Evolutionary conservation across 1,284 basidiomycete species (phyloP).

Genomic region (Lignosus rhinocerotis): DNA sequence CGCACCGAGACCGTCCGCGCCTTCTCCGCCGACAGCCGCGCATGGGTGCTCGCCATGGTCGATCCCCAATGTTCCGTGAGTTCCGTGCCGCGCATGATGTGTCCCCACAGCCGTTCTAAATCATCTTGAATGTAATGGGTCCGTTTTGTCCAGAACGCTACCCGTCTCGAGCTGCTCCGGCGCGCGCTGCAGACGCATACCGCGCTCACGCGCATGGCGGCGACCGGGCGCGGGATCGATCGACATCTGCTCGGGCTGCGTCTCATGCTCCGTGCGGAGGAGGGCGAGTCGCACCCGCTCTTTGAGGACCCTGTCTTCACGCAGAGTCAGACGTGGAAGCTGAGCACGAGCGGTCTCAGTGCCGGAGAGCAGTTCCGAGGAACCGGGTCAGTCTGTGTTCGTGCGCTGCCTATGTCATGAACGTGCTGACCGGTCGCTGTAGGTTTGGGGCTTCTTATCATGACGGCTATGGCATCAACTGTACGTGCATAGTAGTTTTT

Average conservation of each 20-base stretch:
- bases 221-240: slow-evolving; percentile 87
- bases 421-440: background rate
- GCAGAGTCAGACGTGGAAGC: slow-evolving; percentile 83
- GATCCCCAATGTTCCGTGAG: slow-evolving; percentile 53
- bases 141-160: slow-evolving; percentile 9
- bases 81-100: background rate
- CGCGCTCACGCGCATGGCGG: slow-evolving; percentile 75
- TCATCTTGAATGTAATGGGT: background rate
- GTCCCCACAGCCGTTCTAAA: background rate
- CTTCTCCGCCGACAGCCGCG: slow-evolving; percentile 74
- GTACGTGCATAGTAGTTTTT: slow-evolving; percentile 46
- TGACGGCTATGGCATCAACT: slow-evolving; percentile 92
- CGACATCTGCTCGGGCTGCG: slow-evolving; percentile 89
- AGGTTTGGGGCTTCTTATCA: slow-evolving; percentile 79
- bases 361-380: slow-evolving; percentile 88
- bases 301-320: slow-evolving; percentile 83
- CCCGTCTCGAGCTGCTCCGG: slow-evolving; percentile 48
- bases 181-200: slow-evolving; percentile 78
- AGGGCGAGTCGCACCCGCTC: slow-evolving; percentile 47
- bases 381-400: slow-evolving; percentile 68
- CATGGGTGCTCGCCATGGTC: slow-evolving; percentile 80
- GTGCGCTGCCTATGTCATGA: background rate
- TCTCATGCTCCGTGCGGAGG: slow-evolving; percentile 54
- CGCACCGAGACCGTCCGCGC: slow-evolving; percentile 93
- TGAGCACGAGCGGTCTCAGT: slow-evolving; percentile 91